These are phyloP conservation scores for Russula earlei DNA, from an alignment of 768 basidiomycete species.

Conservation along the genomic window DNA sequence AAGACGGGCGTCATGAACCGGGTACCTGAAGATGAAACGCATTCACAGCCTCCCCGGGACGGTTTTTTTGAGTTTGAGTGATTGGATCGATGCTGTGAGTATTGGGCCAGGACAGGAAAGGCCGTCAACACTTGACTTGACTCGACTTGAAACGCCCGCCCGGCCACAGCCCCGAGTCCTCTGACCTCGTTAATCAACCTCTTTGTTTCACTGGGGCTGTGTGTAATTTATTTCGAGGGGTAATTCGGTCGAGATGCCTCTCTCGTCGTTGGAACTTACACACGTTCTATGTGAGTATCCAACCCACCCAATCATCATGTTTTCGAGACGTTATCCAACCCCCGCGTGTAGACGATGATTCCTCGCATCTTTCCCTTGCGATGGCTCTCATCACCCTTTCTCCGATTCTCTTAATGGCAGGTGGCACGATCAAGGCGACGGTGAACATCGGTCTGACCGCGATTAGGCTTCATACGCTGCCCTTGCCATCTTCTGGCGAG, in stretches of 20 bases:
- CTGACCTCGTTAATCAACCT: neutral
- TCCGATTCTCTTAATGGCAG: conserved; percentile 28
- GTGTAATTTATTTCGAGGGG: neutral
- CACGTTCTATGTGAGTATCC: conserved; percentile 25
- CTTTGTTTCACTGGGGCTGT: neutral
- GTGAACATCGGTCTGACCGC: neutral
- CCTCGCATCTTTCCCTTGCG: conserved; percentile 23
- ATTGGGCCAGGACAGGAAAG: too few species aligned
- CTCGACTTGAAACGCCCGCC: too few species aligned
- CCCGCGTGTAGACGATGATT: conserved; percentile 25
- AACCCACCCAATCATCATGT: too few species aligned
- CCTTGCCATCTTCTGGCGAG: conserved; percentile 64
- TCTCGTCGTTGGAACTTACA: conserved; percentile 22
- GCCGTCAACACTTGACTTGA: too few species aligned
- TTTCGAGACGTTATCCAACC: neutral
- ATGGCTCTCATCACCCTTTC: conserved; percentile 28
- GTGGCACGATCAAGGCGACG: neutral
- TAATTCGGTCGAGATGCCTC: conserved; percentile 1
- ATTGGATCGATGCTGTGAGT: too few species aligned
- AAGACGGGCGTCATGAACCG: too few species aligned
- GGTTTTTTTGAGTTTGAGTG: too few species aligned
- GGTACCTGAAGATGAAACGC: too few species aligned
- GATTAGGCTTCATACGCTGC: conserved; percentile 69
- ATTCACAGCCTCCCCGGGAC: too few species aligned
- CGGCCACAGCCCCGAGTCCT: too few species aligned